A percentile compares a stretch with the other conserved stretches of the same genome.
These are phyloP conservation scores for Helenozyma rhizophorensis DNA, from an alignment of 805 yeast species.

Conservation along the genomic window DNA sequence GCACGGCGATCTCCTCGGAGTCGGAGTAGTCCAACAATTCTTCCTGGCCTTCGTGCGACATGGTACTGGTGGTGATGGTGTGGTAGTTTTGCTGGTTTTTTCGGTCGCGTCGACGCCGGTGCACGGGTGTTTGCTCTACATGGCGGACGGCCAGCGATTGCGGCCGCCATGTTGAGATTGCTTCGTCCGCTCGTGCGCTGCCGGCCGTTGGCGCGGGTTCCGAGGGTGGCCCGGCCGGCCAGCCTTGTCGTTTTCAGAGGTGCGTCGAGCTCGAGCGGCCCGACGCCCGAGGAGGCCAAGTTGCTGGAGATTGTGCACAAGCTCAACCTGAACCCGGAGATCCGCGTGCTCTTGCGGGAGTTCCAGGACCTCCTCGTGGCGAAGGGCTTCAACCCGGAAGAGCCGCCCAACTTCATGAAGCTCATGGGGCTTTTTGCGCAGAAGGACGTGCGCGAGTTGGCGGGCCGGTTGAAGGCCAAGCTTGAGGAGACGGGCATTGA, in stretches of 20 bases:
- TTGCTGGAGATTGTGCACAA: slow-evolving; percentile 17
- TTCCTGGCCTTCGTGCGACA: slow-evolving; percentile 98
- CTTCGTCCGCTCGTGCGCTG: no score
- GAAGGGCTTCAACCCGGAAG: slow-evolving; percentile 30
- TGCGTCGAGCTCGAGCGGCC: no score
- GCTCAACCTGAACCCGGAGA: slow-evolving; percentile 26
- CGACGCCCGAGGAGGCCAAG: slow-evolving; percentile 8
- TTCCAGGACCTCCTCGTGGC: slow-evolving; percentile 26
- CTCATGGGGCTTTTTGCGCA: slow-evolving; percentile 36
- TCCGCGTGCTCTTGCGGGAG: slow-evolving; percentile 23
- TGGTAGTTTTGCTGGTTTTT: background rate
- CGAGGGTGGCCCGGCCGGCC: no score
- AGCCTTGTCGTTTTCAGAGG: no score
- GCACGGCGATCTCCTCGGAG: slow-evolving; percentile 88
- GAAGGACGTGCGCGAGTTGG: slow-evolving; percentile 28
- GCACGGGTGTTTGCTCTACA: slow-evolving; percentile 1
- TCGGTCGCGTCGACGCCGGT: background rate
- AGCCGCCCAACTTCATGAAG: slow-evolving; percentile 32
- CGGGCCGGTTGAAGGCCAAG: slow-evolving; percentile 24
- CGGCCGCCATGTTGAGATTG: no score
- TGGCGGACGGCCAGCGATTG: no score
- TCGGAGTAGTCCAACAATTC: slow-evolving; percentile 98
- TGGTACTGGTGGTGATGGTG: slow-evolving; percentile 18
- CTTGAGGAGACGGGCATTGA: slow-evolving; percentile 30
- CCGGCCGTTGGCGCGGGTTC: no score